Evolutionary conservation across 2,329 filamentous ascomycete species (phyloP), one percentile per base, ranked within the genome.

Genomic region (Tricladium varicosporioides): DNA sequence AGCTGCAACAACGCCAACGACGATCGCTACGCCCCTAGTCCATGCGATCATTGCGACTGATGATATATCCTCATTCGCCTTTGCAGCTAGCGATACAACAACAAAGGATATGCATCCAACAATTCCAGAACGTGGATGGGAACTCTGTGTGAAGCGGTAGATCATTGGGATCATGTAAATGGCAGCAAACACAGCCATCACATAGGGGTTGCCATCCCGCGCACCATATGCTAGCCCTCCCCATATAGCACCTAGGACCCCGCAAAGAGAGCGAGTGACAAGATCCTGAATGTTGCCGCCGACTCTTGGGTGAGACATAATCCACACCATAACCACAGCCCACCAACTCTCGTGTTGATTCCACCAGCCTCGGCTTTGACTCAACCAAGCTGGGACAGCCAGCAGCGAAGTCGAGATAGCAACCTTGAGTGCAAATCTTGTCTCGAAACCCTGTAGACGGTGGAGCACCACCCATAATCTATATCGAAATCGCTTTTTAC

Each of bases 151-250:
- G 58, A 76, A 82, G 27, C 81, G 74, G 58, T 82, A 82, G 10
- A 83, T 70, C 81, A 83, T 83, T 0, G 82, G 82, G n/a, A 81
- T 63, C 79, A 84, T 82, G 63, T 78, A 85, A 5, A 84, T 71
- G 2, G 74, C 72, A 13, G 80, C 77, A 67, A 85, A 84, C 0
- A 75, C 76, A 3, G 77, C 80, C 68, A 83, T 76, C 1, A 84
- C 75, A 62, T 78, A 82, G 0, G 80, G 79, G 62, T 78, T 83
- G 5, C 81, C 81, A 44, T 77, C 62, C 2, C 75, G 76, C 11
- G 78, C 80, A 5, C 74, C 76, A 64, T 78, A 80, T 0, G 79
- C 75, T 42, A 82, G 67, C 8, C 76, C 81, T 5, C 76, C 79
- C 82, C 82, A 85, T 1, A 78, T 65, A 16, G 81, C 78, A 13